phyloP scores from a whole-genome alignment of 306 rosid genomes.

The Fragaria iinumae region DNA sequence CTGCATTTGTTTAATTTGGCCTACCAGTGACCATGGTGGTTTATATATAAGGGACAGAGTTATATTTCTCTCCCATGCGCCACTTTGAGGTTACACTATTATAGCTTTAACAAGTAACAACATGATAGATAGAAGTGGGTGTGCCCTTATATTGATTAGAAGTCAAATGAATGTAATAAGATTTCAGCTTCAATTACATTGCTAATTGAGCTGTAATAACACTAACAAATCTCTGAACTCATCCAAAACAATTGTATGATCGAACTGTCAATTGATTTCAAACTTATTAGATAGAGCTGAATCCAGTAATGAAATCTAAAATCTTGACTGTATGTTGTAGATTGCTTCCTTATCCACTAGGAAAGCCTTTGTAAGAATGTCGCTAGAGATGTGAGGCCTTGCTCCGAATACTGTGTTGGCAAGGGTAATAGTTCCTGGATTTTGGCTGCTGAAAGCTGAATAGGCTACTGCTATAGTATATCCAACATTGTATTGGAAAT shows the following conservation, averaged over 20 bases:
- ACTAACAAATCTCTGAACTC: background rate
- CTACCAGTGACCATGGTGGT: slow-evolving; percentile 15
- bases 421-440: slow-evolving; percentile 37
- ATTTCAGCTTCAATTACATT: background rate
- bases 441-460: slow-evolving; percentile 41
- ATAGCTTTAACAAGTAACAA: background rate
- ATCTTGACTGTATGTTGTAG: slow-evolving; percentile 17
- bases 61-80: slow-evolving; percentile 11
- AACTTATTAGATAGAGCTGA: background rate
- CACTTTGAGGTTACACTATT: background rate
- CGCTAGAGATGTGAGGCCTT: slow-evolving; percentile 28
- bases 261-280: background rate
- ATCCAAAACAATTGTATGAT: background rate
- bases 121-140: background rate
- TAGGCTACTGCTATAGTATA: slow-evolving; percentile 25
- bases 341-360: slow-evolving; percentile 18
- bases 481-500: slow-evolving; percentile 31
- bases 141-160: background rate
- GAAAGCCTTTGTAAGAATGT: slow-evolving; percentile 39
- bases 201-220: background rate
- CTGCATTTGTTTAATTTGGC: background rate
- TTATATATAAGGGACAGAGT: slow-evolving; percentile 14
- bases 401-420: slow-evolving; percentile 39
- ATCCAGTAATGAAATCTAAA: background rate
- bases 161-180: background rate